Evolutionary conservation across 306 rosid species (phyloP), one percentile per base, ranked within the genome.

Genomic region (Senna tora): DNA sequence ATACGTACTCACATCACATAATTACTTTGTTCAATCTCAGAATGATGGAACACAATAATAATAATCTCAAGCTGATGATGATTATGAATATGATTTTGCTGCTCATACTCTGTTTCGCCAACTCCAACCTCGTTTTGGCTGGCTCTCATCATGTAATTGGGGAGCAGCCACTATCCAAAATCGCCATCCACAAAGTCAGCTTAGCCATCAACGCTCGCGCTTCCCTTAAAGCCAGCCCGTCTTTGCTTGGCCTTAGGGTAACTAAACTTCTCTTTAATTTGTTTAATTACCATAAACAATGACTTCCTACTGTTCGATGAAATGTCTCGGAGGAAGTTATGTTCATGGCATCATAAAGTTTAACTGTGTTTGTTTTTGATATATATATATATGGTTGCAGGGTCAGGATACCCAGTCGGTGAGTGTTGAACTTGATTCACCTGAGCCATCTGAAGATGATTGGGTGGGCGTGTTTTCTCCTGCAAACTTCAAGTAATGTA

Each of bases 391-490:
- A 39, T 62, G 76, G 47, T 67, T 50, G 77, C 80, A 85, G 88
- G 90, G 83, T 3, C 85, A 81, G 69, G 88, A 88, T 72, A 77
- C 80, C 0, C 21, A 59, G 51, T 81, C 84, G 90, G 88, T 88
- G 32, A 81, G 72, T 71, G 81, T 88, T 21, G 51, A 77, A 19
- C 38, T 88, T 10, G 36, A 57, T 22, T 41, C 78, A 45, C 75
- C 83, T 14, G 9, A 79, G 9, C 86, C 92, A 13, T 59, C 85
- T 1, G 36, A 1, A 0, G 72, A 81, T 62, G 92, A 88, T 42
- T 88, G 92, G 92, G 82, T 85, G 39, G 90, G 80, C 55, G 88
- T 85, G 46, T 88, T 88, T 50, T 87, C 92, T 79, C 92, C 92
- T 7, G 88, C 80, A 32, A 74, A 52, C 7, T 83, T 87, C 88